Base-by-base conservation (phyloP, 257 asterid species). In the Nicotiana undulata region DNA sequence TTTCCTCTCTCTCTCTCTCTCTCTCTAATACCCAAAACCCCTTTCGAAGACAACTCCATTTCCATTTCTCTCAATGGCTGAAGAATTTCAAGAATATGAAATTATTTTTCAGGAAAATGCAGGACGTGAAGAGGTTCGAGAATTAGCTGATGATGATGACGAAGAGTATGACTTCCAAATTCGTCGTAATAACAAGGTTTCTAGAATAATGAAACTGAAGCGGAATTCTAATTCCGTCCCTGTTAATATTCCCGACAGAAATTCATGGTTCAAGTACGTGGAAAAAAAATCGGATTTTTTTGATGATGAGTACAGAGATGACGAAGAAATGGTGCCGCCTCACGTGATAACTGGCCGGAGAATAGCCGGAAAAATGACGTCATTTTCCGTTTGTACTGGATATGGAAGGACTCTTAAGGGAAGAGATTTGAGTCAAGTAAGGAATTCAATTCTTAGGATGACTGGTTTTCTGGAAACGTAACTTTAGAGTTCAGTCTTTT, bases 401-500 rank as follows among this genome's bases (percentile, higher is more conserved):
- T 85, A 89, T 49, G 98, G 96, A 58, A 85, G 97, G 86, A 93
- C 95, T 26, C 90, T 93, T 4, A 91, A 87, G 75, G 97, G 97
- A 3, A 86, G 97, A 77, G 93, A 93, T 82, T 90, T 94, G 94
- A 90, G 93, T 60, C 82, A 85, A 74, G 89, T 91, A 24, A 84
- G 97, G 85, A 90, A 91, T 77, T 89, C 93, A 13, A 80, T 94
- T 85, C 92, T 94, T 61, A 82, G 91, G 82, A 88, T 93, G 92
- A 93, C 96, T 51, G 98, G 96, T 51, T 94, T 94, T 85, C 92
- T 92, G 11, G 97, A 94, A 81, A 83, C 94, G 15, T 93, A 76
- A 87, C 61, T 18, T 17, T 18, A 17, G 61, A 56, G 24, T 56
- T 56, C 26, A 56, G 64, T 59, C 6, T 22, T 81, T 20, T 28